Base-by-base conservation (phyloP, 306 rosid genomes). In the Ammopiptanthus mongolicus region DNA sequence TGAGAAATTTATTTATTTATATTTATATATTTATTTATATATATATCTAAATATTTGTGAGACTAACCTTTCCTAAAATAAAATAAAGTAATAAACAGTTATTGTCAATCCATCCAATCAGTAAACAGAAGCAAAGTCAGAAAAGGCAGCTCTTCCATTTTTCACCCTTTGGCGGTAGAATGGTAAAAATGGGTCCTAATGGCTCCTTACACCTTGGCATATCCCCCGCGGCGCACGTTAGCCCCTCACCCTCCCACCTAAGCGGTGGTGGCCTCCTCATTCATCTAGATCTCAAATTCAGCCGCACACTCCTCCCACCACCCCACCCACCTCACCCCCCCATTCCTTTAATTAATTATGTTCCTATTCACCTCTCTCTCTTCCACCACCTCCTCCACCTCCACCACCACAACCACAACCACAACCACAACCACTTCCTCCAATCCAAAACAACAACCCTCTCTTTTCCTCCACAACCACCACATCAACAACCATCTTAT, bases 251-350 rank as follows among this genome's bases (percentile, higher is more conserved):
- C 79, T 82, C 83, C 53, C 53, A 82, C 86, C 86, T 78, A 74
- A 74, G 84, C 87, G 87, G 90, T 86, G 87, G 90, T 83, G 84
- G 65, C 86, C 75, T 72, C 75, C 81, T 42, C 82, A 44, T 71
- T 82, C 79, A 42, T 53, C 71, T 73, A 79, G 77, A 85, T 85
- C 89, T 85, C 81, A 76, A 81, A 80, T 25, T 76, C 90, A 75
- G 86, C 86, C 88, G 90, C 87, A 75, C 86, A 74, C 86, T 21
- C 86, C 88, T 75, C 87, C 78, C 79, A 15, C 78, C 70, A 18
- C 5, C 80, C 8, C 80, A 42, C 44, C 44, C 50, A 44, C 69
- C 68, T 15, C 17, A 10, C 46, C 60, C 39, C 10, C 46, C 17
- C n/a, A 6, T 23, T 51, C 13, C 47, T 21, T n/a, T 17, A 11